phyloP scores from a whole-genome alignment of 164 flowering plant genomes.

The Vitis amurensis region DNA sequence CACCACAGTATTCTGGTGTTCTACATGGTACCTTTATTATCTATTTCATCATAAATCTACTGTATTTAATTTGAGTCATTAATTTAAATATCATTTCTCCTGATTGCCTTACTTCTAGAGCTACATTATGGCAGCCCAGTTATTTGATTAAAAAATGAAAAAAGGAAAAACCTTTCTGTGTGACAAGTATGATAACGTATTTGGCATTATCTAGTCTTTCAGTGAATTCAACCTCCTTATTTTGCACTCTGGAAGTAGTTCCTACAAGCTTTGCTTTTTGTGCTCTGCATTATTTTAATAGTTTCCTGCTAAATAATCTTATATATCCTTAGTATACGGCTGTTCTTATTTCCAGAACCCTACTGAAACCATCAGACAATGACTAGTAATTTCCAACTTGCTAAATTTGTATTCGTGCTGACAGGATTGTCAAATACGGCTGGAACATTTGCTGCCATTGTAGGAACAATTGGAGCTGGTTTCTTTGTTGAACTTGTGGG shows the following conservation, averaged over 20 bases:
- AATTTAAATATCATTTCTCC: not conserved
- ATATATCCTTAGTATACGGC: too few species aligned
- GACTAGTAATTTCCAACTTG: not conserved
- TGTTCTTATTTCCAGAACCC: too few species aligned
- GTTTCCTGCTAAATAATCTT: too few species aligned
- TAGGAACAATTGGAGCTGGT: slow-evolving; percentile 95
- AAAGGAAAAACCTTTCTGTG: too few species aligned
- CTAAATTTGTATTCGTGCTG: slow-evolving; percentile 6
- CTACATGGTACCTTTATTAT: slow-evolving; percentile 61
- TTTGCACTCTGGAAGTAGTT: too few species aligned
- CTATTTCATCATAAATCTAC: not conserved
- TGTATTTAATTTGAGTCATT: not conserved
- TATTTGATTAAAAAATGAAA: not conserved
- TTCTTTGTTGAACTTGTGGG: slow-evolving; percentile 85
- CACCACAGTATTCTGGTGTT: slow-evolving; percentile 92
- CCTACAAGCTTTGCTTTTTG: too few species aligned
- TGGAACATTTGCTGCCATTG: slow-evolving; percentile 87
- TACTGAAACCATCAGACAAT: too few species aligned
- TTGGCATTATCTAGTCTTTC: too few species aligned
- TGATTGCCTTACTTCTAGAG: not conserved
- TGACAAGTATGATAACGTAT: too few species aligned
- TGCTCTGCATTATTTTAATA: too few species aligned
- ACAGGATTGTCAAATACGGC: slow-evolving; percentile 88
- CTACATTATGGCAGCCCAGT: not conserved
- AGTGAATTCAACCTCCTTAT: too few species aligned